Base-by-base conservation (phyloP, 225 moss, liverwort and hornwort genomes). In the Sphagnum contortum region DNA sequence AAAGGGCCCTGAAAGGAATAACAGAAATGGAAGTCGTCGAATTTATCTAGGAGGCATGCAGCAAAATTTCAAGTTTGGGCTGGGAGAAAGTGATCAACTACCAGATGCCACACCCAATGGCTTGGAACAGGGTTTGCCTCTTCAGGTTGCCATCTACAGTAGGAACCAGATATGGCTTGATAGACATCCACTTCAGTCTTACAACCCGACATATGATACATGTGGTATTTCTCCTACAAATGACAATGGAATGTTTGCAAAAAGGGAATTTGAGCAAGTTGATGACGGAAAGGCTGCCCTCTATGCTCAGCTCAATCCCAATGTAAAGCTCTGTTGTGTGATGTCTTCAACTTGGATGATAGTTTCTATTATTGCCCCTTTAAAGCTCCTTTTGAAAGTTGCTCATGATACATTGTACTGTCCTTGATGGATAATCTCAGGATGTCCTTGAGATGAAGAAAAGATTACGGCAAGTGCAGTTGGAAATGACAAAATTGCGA, bases 391-490 rank as follows among this genome's bases (percentile, higher is more conserved):
- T 29, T 29, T 1, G 29, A 29, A 29, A 29, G 0, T 29, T 29
- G 29, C 29, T 29, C 29, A 29, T 29, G 29, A 29, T 29, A 29
- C 29, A 0, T 29, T 29, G 29, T 8, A 63, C 12, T 48, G 13
- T 29, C 45, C 48, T 57, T 64, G 54, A 4, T 55, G 1, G 12
- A 45, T 54, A 63, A 4, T 72, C 9, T 62, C 68, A 96, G 95
- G 92, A 92, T 90, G 92, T 96, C 44, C 70, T 81, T 70, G 92
- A 90, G 70, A 87, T 96, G 92, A 96, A 92, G 67, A 96, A 88
- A 79, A 85, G 92, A 72, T 82, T 96, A 80, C 90, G 96, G 68
- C 92, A 92, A 80, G 92, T 96, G 62, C 90, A 96, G 73, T 78
- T 96, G 67, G 96, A 92, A 61, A 96, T 96, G 96, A 96, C 92